Conservation (phyloP, 176 grass and related monocot species). For the Pharus latifolius region DNA sequence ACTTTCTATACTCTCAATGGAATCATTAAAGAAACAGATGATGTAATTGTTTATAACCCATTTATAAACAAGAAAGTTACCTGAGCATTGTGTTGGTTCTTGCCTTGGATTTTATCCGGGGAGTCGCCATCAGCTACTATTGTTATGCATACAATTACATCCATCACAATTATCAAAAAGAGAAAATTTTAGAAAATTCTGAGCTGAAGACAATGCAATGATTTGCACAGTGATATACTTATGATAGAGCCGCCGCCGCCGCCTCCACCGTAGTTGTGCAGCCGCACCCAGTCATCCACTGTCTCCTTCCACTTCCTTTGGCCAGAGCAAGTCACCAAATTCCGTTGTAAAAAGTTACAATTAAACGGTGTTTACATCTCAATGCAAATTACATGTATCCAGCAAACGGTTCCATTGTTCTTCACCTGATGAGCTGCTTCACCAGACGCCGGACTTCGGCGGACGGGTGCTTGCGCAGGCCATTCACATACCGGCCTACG, state of each 20-base stretch:
- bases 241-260: conserved; percentile 25
- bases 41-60: neutral
- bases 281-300: conserved; percentile 48
- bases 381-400: neutral
- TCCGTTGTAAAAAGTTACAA: conserved; percentile 14
- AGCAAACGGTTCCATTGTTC: neutral
- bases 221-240: conserved; percentile 17
- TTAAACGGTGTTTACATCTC: conserved; percentile 6
- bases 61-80: conserved; percentile 10
- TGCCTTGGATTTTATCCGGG: conserved; percentile 41
- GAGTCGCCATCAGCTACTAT: conserved; percentile 51
- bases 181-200: neutral
- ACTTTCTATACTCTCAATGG: neutral
- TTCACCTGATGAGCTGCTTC: conserved; percentile 62
- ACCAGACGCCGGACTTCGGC: conserved; percentile 45
- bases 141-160: neutral
- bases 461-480: conserved; percentile 45
- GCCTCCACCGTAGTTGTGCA: conserved; percentile 30
- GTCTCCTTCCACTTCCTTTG: conserved; percentile 82
- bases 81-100: conserved; percentile 20
- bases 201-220: conserved; percentile 7
- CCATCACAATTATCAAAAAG: conserved; percentile 1
- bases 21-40: neutral
- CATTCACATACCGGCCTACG: conserved; percentile 51
- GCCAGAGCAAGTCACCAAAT: conserved; percentile 15